A percentile compares a stretch with the other conserved stretches of the same genome.
Conservation (phyloP, 2,329 filamentous ascomycete genomes). For the Fusarium nelsonii region DNA sequence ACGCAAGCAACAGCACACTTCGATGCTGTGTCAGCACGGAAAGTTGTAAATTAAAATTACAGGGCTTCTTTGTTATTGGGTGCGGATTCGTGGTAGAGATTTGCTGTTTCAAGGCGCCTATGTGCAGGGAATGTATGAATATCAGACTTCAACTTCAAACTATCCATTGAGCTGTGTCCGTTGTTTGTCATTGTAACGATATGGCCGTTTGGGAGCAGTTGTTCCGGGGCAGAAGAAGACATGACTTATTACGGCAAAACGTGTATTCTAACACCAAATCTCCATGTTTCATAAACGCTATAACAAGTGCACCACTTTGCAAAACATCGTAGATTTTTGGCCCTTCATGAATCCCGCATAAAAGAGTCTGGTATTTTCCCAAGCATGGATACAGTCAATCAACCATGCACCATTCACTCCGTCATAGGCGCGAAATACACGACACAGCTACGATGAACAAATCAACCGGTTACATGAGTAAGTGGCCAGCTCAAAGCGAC, state of each 20-base stretch:
- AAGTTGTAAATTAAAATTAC: conserved; percentile 28
- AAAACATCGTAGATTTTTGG: conserved; percentile 5
- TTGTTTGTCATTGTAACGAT: background rate
- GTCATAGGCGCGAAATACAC: conserved; percentile 5
- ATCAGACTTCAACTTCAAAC: conserved; percentile 10
- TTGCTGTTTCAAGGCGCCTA: conserved; percentile 27
- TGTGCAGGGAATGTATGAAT: conserved; percentile 27
- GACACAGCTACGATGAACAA: conserved; percentile 32
- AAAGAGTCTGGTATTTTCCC: conserved; percentile 38
- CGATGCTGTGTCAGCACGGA: background rate
- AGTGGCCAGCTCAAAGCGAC: conserved; percentile 20
- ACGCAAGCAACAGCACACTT: background rate
- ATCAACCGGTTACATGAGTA: conserved; percentile 27
- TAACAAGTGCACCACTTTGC: conserved; percentile 7
- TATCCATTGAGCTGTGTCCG: background rate
- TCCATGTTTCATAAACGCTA: conserved; percentile 15
- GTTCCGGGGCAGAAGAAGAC: background rate
- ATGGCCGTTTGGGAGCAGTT: no score
- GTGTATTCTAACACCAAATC: conserved; percentile 5
- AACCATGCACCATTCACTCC: conserved; percentile 6
- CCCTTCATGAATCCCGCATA: conserved; percentile 13
- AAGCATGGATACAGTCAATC: conserved; percentile 18
- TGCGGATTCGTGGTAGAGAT: conserved; percentile 19
- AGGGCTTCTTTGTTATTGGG: conserved; percentile 9
- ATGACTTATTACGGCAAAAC: background rate